These are phyloP conservation scores for grape (Vitis vinifera) DNA, from an alignment of 164 flowering plant genomes.

Conservation along the genomic window ASM3070453v1 NC_081820.1:22339001-22339500, in stretches of 20 bases:
- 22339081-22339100: neutral
- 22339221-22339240: conserved; percentile 79
- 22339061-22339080: neutral
- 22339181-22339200: conserved; percentile 95
- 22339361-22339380: no score
- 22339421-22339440: no score
- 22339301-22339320: neutral
- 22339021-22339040: conserved; percentile 70
- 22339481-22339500: no score
- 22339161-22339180: conserved; percentile 99
- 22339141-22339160: conserved; percentile 93
- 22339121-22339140: conserved; percentile 40
- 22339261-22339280: conserved; percentile 84
- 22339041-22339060: conserved; percentile 9
- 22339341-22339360: neutral
- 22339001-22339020: conserved; percentile 96
- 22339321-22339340: neutral
- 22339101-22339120: neutral
- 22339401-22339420: no score
- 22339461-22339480: no score
- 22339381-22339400: no score
- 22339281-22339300: conserved; percentile 59
- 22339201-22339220: conserved; percentile 88
- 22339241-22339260: conserved; percentile 93
- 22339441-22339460: no score